These are phyloP conservation scores for Parastagonospora avenae DNA, from an alignment of 2,329 filamentous ascomycete species.

Conservation along the genomic window DNA sequence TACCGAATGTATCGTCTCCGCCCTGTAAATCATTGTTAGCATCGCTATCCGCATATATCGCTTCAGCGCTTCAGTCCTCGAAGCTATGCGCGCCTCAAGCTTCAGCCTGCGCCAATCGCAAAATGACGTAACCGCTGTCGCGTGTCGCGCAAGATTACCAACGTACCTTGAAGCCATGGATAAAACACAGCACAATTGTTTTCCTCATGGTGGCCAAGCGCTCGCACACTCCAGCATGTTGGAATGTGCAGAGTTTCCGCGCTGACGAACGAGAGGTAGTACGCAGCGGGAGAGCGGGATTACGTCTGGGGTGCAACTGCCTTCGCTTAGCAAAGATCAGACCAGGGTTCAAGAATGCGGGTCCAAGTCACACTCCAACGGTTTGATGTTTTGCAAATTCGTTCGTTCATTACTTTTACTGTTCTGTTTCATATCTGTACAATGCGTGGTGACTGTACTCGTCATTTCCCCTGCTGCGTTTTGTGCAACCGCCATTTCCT, in stretches of 20 bases:
- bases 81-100: not conserved
- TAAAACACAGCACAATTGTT: constrained; percentile 80
- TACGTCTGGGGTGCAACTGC: constrained; percentile 30
- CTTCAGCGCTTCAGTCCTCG: too few species aligned
- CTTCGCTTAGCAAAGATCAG: constrained; percentile 18
- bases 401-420: too few species aligned
- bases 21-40: constrained; percentile 57
- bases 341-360: too few species aligned
- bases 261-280: constrained; percentile 5
- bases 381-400: too few species aligned
- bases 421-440: too few species aligned
- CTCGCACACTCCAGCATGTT: constrained; percentile 43
- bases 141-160: not conserved
- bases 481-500: too few species aligned
- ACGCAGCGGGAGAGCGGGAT: constrained; percentile 9
- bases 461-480: too few species aligned
- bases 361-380: too few species aligned
- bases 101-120: not conserved
- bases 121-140: constrained; percentile 2
- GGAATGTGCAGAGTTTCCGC: constrained; percentile 9
- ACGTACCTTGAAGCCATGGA: constrained; percentile 82
- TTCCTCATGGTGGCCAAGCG: constrained; percentile 66
- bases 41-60: not conserved
- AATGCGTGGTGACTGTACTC: too few species aligned
- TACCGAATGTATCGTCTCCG: constrained; percentile 74